Evolutionary conservation across 106 monocot species (phyloP).

Genomic region (Xerophyta viscosa): DNA sequence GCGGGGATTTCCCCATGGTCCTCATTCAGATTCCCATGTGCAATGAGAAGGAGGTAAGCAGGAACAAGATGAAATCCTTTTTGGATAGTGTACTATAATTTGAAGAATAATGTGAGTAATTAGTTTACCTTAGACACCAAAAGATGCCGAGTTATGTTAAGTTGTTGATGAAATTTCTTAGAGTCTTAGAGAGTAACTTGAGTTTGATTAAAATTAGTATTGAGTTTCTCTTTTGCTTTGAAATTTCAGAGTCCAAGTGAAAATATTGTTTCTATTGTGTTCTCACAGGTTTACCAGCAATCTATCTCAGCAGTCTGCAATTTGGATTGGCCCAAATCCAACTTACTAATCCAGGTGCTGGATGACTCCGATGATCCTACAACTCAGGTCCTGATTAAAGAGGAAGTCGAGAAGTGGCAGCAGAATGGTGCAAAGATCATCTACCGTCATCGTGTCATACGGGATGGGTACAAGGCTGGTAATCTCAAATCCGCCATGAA

Average conservation of each 20-base stretch:
- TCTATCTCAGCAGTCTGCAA: slow-evolving; percentile 89
- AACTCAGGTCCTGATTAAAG: slow-evolving; percentile 64
- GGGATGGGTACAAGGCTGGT: slow-evolving; percentile 92
- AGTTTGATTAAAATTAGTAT: too few relatives aligned
- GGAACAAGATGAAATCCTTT: too few relatives aligned
- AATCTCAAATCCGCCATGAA: slow-evolving; percentile 94
- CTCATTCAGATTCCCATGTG: slow-evolving; percentile 98
- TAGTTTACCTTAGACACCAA: too few relatives aligned
- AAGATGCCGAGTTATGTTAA: too few relatives aligned
- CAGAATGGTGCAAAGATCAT: slow-evolving; percentile 51
- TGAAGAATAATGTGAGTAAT: too few relatives aligned
- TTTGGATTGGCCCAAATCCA: slow-evolving; percentile 75
- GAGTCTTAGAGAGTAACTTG: too few relatives aligned
- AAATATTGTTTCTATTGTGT: too few relatives aligned
- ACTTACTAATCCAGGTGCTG: slow-evolving; percentile 76
- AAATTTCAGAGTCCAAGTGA: too few relatives aligned
- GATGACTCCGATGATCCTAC: slow-evolving; percentile 80
- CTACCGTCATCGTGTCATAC: slow-evolving; percentile 65
- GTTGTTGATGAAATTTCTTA: too few relatives aligned
- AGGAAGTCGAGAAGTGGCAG: slow-evolving; percentile 86
- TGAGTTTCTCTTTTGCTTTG: too few relatives aligned
- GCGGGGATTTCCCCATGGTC: slow-evolving; percentile 71
- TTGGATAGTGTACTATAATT: too few relatives aligned
- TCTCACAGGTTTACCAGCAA: slow-evolving; percentile 78
- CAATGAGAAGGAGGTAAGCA: slow-evolving; percentile 87